Evolutionary conservation across 2,329 filamentous ascomycete species (phyloP).

Genomic region (Dothideomycetes sp.): DNA sequence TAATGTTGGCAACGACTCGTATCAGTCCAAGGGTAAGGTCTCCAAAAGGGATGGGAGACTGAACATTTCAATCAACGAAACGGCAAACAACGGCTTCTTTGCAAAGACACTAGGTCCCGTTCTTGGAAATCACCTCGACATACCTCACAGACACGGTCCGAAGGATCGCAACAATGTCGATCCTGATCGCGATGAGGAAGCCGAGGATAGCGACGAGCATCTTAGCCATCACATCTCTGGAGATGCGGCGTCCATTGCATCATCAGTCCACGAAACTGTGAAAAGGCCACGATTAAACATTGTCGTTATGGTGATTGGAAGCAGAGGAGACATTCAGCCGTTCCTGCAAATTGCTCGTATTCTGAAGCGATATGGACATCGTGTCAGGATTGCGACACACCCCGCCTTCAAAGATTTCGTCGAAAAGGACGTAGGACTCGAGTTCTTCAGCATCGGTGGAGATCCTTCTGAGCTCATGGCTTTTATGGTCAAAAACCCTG

Average conservation of each 20-base stretch:
- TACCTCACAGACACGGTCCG: conserved; percentile 25
- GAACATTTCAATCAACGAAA: conserved; percentile 64
- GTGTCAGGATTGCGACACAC: conserved; percentile 70
- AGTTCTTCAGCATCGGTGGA: conserved; percentile 74
- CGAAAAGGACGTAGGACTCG: conserved; percentile 59
- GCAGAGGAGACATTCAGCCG: conserved; percentile 69
- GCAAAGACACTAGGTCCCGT: conserved; percentile 62
- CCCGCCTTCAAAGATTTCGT: conserved; percentile 69
- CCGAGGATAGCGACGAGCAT: conserved; percentile 15
- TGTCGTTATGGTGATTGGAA: conserved; percentile 76
- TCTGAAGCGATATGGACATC: conserved; percentile 63
- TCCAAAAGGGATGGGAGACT: conserved; percentile 61
- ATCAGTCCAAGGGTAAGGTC: conserved; percentile 55
- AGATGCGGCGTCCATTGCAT: conserved; percentile 19
- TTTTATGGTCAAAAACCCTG: conserved; percentile 80
- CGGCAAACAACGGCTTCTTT: conserved; percentile 59
- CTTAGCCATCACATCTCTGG: background rate
- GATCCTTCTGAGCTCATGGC: conserved; percentile 76
- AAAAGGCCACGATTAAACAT: conserved; percentile 56
- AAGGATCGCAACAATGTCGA: background rate
- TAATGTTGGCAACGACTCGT: conserved; percentile 54
- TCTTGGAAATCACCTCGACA: conserved; percentile 46
- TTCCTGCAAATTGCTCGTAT: conserved; percentile 68
- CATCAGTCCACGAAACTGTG: conserved; percentile 19
- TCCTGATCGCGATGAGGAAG: conserved; percentile 1